Percentiles rank a stretch among this genome's conserved stretches.
Evolutionary conservation across 148 eudicot genomes (phyloP).

Genomic region (Silene latifolia): DNA sequence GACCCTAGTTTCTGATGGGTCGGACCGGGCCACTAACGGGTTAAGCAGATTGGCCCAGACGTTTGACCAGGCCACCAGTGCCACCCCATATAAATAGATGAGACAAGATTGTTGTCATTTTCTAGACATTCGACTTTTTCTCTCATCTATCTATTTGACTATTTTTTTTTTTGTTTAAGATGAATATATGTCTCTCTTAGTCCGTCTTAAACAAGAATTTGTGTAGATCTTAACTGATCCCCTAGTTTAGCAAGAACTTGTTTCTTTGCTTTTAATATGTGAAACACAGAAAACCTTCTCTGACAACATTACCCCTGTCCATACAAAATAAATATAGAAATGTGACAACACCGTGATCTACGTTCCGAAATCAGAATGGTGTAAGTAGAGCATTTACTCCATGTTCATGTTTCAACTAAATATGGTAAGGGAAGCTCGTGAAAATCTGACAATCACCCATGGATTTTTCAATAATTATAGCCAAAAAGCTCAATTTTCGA

Average conservation of each 20-base stretch:
- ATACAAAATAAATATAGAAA: background rate
- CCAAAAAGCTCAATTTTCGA: background rate
- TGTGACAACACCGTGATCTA: constrained; percentile 9
- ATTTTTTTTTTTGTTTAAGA: too few species aligned
- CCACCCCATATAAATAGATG: too few species aligned
- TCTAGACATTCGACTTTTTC: too few species aligned
- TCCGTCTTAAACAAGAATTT: too few species aligned
- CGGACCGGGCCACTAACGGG: too few species aligned
- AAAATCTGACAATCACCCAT: background rate
- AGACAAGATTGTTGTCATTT: too few species aligned
- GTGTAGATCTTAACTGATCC: constrained; percentile 14
- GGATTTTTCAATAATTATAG: background rate
- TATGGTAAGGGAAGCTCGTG: background rate
- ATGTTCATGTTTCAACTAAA: background rate
- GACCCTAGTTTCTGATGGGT: too few species aligned
- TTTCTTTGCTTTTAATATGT: constrained; percentile 2
- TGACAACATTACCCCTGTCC: constrained; percentile 9
- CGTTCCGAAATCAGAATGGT: background rate
- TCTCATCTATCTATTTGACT: too few species aligned
- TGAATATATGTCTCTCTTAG: too few species aligned
- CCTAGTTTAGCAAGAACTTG: constrained; percentile 2
- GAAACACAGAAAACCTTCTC: background rate
- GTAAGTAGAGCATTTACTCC: background rate
- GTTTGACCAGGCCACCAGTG: too few species aligned
- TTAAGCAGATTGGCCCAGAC: too few species aligned